phyloP scores from a whole-genome alignment of 768 basidiomycete genomes.

The Agrocybe chaxingu region DNA sequence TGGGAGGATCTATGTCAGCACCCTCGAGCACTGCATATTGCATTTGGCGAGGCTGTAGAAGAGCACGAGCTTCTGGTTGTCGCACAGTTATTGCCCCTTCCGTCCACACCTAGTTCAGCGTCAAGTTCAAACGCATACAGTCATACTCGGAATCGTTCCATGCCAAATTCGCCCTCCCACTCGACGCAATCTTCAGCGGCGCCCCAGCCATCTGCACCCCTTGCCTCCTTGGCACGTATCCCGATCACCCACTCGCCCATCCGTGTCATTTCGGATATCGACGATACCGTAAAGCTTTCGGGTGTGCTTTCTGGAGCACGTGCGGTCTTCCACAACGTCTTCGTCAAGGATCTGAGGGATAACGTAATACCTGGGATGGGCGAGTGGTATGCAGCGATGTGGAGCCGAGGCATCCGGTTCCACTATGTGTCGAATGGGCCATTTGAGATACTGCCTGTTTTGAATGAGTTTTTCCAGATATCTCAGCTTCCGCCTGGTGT shows the following conservation, averaged over 20 bases:
- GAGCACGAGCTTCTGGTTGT: conserved; percentile 56
- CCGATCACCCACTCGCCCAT: conserved; percentile 62
- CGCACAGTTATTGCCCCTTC: conserved; percentile 43
- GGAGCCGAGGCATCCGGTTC: conserved; percentile 69
- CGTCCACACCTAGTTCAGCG: conserved; percentile 1
- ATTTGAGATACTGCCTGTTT: conserved; percentile 75
- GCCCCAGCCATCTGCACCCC: conserved; percentile 6
- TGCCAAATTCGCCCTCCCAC: conserved; percentile 1
- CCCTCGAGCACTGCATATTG: conserved; percentile 52
- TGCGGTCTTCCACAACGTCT: conserved; percentile 86
- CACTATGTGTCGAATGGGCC: conserved; percentile 96
- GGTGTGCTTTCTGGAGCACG: conserved; percentile 78
- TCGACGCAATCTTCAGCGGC: conserved; percentile 4
- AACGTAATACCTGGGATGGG: conserved; percentile 81
- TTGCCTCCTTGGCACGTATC: conserved; percentile 31
- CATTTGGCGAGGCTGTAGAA: conserved; percentile 47
- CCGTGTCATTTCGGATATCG: conserved; percentile 89
- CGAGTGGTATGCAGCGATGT: conserved; percentile 72
- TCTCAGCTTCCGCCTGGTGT: conserved; percentile 66
- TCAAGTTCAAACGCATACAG: too few relatives aligned
- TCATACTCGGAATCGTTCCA: conserved; percentile 1
- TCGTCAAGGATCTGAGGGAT: conserved; percentile 81
- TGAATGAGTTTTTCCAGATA: conserved; percentile 71
- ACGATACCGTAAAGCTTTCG: conserved; percentile 87
- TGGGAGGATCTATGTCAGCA: conserved; percentile 72